These are phyloP conservation scores for Phytophthora agathidicida DNA, from an alignment of 352 stramenopile species.

Conservation along the genomic window DNA sequence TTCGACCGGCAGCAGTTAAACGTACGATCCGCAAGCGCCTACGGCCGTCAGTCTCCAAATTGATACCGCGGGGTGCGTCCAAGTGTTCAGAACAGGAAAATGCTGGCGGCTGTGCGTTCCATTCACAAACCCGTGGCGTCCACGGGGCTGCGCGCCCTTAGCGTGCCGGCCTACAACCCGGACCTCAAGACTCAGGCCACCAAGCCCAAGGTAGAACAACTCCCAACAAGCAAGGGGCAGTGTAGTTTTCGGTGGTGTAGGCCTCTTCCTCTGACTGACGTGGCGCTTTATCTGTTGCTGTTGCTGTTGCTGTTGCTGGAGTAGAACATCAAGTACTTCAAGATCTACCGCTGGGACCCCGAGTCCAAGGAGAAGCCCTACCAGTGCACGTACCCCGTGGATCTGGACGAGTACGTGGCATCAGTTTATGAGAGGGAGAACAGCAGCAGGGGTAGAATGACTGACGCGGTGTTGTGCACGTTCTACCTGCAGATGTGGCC, in stretches of 20 bases:
- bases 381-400: slow-evolving; percentile 96
- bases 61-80: slow-evolving; percentile 9
- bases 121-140: slow-evolving; percentile 43
- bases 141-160: slow-evolving; percentile 60
- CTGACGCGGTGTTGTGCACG: background rate
- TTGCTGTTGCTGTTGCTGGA: slow-evolving; percentile 10
- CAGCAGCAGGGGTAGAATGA: slow-evolving; percentile 2
- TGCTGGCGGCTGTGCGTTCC: slow-evolving; percentile 37
- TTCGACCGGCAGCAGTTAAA: slow-evolving; percentile 14
- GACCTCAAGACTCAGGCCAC: slow-evolving; percentile 78
- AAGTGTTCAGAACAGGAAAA: slow-evolving; percentile 21
- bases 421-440: background rate
- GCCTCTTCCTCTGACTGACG: background rate
- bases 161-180: slow-evolving; percentile 50
- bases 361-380: slow-evolving; percentile 95
- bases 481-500: slow-evolving; percentile 83
- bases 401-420: slow-evolving; percentile 95
- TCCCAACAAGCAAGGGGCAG: slow-evolving; percentile 5
- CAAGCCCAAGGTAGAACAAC: slow-evolving; percentile 87
- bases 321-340: slow-evolving; percentile 98
- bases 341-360: slow-evolving; percentile 99
- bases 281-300: too few species aligned
- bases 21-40: slow-evolving; percentile 27
- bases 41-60: slow-evolving; percentile 42
- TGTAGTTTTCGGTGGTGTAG: slow-evolving; percentile 19